Conservation (phyloP, 2,329 filamentous ascomycete species). For the Pseudogymnoascus sp. region DNA sequence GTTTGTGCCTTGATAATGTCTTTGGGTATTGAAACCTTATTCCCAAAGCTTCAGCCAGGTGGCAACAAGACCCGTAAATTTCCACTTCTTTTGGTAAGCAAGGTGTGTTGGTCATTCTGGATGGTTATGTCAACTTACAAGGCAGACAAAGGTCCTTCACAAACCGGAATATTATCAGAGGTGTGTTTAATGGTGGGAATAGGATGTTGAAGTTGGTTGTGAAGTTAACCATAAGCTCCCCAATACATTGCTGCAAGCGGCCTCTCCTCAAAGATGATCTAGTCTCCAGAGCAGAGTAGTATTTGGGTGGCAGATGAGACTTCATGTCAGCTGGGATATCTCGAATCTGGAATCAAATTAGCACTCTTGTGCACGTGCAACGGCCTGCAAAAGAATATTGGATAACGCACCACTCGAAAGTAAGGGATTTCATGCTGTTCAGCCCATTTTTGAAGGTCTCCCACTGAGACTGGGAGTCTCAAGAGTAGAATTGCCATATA, state of each 20-base stretch:
- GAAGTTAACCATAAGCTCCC: slow-evolving; percentile 55
- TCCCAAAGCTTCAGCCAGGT: slow-evolving; percentile 34
- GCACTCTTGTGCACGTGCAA: background rate
- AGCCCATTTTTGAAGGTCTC: slow-evolving; percentile 63
- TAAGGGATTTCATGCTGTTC: slow-evolving; percentile 62
- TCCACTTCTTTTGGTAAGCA: slow-evolving; percentile 44
- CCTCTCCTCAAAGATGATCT: slow-evolving; percentile 38
- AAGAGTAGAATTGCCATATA: slow-evolving; percentile 72
- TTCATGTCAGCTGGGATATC: slow-evolving; percentile 56
- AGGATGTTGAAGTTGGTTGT: slow-evolving; percentile 57
- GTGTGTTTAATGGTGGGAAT: slow-evolving; percentile 65
- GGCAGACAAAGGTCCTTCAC: slow-evolving; percentile 67
- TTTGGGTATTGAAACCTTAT: slow-evolving; percentile 51
- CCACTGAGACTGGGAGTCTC: slow-evolving; percentile 65
- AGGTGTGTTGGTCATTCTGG: background rate
- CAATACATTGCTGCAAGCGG: slow-evolving; percentile 55
- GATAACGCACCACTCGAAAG: slow-evolving; percentile 49
- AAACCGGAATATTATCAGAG: slow-evolving; percentile 59
- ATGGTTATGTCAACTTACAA: slow-evolving; percentile 36
- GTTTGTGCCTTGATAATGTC: slow-evolving; percentile 21
- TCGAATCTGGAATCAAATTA: slow-evolving; percentile 35
- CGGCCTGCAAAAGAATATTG: background rate
- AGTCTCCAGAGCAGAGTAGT: slow-evolving; percentile 50
- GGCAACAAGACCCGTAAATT: slow-evolving; percentile 49
- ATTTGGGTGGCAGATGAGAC: slow-evolving; percentile 52